phyloP scores from a whole-genome alignment of 2,329 filamentous ascomycete species.

The Penicillium sp. region DNA sequence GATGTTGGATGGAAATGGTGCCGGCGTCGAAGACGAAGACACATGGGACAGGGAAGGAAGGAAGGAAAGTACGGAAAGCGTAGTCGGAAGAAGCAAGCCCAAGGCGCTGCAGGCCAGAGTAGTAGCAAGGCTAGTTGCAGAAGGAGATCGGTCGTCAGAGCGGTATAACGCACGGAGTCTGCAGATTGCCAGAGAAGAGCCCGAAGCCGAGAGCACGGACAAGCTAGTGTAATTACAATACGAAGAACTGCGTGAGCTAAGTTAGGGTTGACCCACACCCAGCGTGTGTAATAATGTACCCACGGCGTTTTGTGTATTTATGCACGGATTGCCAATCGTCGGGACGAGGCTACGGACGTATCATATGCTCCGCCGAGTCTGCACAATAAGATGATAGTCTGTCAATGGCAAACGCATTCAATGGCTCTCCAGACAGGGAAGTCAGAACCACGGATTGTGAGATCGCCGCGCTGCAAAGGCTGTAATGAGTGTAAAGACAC shows the following conservation, averaged over 20 bases:
- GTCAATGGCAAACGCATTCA: too few relatives aligned
- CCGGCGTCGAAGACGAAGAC: not conserved
- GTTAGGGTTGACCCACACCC: not conserved
- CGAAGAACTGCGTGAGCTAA: not conserved
- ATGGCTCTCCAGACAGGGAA: too few relatives aligned
- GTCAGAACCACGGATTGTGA: not conserved
- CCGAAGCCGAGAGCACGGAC: constrained; percentile 10
- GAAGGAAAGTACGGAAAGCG: not conserved
- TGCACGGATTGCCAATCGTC: not conserved
- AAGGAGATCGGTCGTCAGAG: not conserved
- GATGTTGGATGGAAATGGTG: not conserved
- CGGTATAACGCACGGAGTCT: not conserved
- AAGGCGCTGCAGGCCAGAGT: not conserved
- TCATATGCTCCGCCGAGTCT: not conserved
- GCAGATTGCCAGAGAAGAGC: not conserved
- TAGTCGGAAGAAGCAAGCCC: not conserved
- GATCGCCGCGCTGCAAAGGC: not conserved
- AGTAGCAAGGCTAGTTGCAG: not conserved
- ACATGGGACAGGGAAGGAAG: not conserved
- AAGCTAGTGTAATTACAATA: not conserved
- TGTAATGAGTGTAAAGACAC: not conserved
- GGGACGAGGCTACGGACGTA: not conserved
- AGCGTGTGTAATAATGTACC: not conserved
- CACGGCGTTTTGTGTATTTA: not conserved
- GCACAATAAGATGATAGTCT: not conserved